Evolutionary conservation across 352 stramenopile genomes (phyloP).

Genomic region (Phytophthora pseudosyringae): DNA sequence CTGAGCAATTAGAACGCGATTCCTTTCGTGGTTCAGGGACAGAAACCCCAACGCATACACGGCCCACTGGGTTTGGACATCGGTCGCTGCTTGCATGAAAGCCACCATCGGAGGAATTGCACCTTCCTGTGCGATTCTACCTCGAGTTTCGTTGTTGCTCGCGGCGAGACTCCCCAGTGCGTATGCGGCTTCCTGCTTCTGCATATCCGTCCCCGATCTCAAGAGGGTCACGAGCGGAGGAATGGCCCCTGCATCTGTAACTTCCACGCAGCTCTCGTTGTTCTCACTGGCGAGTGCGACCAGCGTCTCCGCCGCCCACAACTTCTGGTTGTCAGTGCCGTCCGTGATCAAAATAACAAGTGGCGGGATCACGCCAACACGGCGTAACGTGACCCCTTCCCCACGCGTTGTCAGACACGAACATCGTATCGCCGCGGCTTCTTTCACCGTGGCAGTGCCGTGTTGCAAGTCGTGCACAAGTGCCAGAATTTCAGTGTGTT

Average conservation of each 20-base stretch:
- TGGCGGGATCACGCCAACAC: conserved; percentile 12
- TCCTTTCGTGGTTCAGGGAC: conserved; percentile 24
- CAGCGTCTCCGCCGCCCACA: conserved; percentile 18
- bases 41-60: conserved; percentile 24
- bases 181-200: conserved; percentile 31
- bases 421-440: conserved; percentile 6
- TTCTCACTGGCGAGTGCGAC: conserved; percentile 24
- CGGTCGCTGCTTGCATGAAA: conserved; percentile 25
- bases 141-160: conserved; percentile 11
- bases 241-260: conserved; percentile 23
- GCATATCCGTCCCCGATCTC: conserved; percentile 28
- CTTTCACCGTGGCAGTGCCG: conserved; percentile 10
- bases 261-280: conserved; percentile 22
- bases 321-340: conserved; percentile 23
- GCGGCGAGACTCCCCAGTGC: conserved; percentile 27
- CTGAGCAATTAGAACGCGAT: conserved; percentile 25
- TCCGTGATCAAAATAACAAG: conserved; percentile 6
- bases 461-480: conserved; percentile 16
- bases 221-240: conserved; percentile 20
- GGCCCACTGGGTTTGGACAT: conserved; percentile 35
- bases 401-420: conserved; percentile 20
- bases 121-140: conserved; percentile 22
- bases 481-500: conserved; percentile 8
- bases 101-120: conserved; percentile 29
- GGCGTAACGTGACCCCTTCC: conserved; percentile 9